Evolutionary conservation across 805 yeast species (phyloP), one percentile per base, ranked within the genome.

Genomic region (Metschnikowia koreensis): DNA sequence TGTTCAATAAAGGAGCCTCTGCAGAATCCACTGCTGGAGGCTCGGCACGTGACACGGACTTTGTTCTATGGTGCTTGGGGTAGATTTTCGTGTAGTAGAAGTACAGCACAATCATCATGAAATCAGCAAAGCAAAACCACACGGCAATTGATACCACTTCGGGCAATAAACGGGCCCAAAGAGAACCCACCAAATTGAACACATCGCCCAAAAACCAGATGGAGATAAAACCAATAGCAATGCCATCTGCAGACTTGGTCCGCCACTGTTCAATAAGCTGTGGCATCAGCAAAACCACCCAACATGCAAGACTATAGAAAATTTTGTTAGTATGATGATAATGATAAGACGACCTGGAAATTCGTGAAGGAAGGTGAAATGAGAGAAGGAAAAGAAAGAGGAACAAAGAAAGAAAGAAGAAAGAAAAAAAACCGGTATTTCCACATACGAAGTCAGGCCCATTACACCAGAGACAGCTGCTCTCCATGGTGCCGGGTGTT

Each of bases 181-280:
- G 29, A 0, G 92, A 72, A 2, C 96, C 96, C 1, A 73, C 61
- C 37, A 88, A 71, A 63, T 87, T 88, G 57, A 83, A 75, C 8
- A 87, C 47, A 61, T 87, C 96, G 3, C 94, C 94, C 15, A 83
- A 58, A 38, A 85, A 76, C 94, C 94, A 87, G 47, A 84, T 78
- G 10, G 79, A 58, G 27, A 87, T 76, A 60, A 88, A 87, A 6
- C 84, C 79, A 33, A 85, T 76, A 38, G 93, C 81, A 26, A 87
- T 82, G 6, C 96, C 96, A 34, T 86, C 92, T 4, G 90, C 88
- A 15, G 83, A 78, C 62, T 87, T 83, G 48, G 83, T 68, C 48
- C 87, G 69, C 91, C 91, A 88, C 68, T 87, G 93, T 64, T 87
- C 96, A 27, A 87, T 77, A 44, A 87, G 75, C 65, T 87, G 96